Percentiles rank a stretch among this genome's conserved stretches.
Conservation (phyloP, 495 filamentous ascomycete genomes). For the Physcia stellaris region DNA sequence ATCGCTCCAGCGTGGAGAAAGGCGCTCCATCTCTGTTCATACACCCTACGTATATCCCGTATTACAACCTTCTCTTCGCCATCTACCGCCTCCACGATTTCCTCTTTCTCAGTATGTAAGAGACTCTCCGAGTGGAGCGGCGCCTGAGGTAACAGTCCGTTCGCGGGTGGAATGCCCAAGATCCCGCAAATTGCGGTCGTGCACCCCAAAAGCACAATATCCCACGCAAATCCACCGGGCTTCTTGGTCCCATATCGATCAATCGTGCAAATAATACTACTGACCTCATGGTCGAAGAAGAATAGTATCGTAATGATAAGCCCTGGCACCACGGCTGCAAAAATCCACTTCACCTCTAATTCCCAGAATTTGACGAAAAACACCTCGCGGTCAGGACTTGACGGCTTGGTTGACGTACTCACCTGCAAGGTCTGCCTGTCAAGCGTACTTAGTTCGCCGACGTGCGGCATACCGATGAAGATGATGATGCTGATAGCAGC, state of each 20-base stretch:
- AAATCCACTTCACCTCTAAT: constrained; percentile 46
- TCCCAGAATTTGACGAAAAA: constrained; percentile 59
- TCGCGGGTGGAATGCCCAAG: constrained; percentile 54
- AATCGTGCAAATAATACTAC: constrained; percentile 62
- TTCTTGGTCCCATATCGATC: constrained; percentile 52
- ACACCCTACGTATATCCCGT: constrained; percentile 34
- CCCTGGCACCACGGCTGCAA: constrained; percentile 50
- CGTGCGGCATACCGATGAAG: constrained; percentile 51
- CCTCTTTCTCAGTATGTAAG: constrained; percentile 39
- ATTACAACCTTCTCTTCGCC: constrained; percentile 28
- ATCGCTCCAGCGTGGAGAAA: constrained; percentile 51
- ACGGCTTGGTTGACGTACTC: constrained; percentile 43
- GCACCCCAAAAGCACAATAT: constrained; percentile 51
- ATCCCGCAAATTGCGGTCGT: constrained; percentile 59
- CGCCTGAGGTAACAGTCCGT: constrained; percentile 56
- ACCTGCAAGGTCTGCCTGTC: constrained; percentile 51
- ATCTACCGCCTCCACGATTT: constrained; percentile 22
- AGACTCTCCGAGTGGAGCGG: constrained; percentile 56
- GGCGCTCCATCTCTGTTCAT: constrained; percentile 58
- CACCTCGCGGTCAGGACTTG: constrained; percentile 37
- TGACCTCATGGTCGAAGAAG: constrained; percentile 65
- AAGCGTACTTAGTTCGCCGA: constrained; percentile 47
- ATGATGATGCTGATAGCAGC: constrained; percentile 59
- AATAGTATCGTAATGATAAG: constrained; percentile 56
- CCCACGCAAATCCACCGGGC: constrained; percentile 58